phyloP scores from a whole-genome alignment of 345 rosid genomes.

The Ailanthus altissimus region DNA sequence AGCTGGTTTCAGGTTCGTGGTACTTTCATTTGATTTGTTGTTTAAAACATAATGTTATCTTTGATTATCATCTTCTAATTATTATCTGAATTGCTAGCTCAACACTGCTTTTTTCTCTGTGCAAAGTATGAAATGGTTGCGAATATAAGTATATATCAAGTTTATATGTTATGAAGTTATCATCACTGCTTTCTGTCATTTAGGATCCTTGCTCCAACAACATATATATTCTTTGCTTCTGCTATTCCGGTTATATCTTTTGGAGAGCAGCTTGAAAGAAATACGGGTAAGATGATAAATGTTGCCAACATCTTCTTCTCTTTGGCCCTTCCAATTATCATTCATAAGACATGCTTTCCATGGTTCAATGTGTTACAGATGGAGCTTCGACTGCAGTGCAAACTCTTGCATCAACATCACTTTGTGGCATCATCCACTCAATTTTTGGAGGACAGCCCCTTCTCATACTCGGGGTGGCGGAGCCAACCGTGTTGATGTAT shows the following conservation, averaged over 20 bases:
- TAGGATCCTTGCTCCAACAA: constrained; percentile 80
- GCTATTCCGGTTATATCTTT: constrained; percentile 68
- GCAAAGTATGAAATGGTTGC: not conserved
- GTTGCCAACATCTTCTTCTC: constrained; percentile 1
- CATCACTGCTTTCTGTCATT: constrained; percentile 22
- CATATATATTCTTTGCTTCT: constrained; percentile 67
- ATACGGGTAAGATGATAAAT: constrained; percentile 36
- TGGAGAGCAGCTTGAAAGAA: constrained; percentile 63
- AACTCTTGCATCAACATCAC: constrained; percentile 62
- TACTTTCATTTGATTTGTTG: constrained; percentile 10
- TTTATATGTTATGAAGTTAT: constrained; percentile 14
- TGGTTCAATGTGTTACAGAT: constrained; percentile 35
- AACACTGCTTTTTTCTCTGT: not conserved
- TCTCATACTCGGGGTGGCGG: constrained; percentile 68
- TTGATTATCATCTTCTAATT: not conserved
- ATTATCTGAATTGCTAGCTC: constrained; percentile 12
- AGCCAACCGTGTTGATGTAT: constrained; percentile 67
- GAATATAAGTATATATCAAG: not conserved
- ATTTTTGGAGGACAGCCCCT: constrained; percentile 63
- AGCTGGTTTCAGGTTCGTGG: constrained; percentile 65
- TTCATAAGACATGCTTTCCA: constrained; percentile 15
- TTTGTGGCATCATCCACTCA: constrained; percentile 61
- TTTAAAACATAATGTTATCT: not conserved
- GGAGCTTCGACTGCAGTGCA: constrained; percentile 65
- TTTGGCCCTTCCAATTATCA: not conserved